phyloP scores from a whole-genome alignment of 148 eudicot species.

The Heliamphora exappendiculata region DNA sequence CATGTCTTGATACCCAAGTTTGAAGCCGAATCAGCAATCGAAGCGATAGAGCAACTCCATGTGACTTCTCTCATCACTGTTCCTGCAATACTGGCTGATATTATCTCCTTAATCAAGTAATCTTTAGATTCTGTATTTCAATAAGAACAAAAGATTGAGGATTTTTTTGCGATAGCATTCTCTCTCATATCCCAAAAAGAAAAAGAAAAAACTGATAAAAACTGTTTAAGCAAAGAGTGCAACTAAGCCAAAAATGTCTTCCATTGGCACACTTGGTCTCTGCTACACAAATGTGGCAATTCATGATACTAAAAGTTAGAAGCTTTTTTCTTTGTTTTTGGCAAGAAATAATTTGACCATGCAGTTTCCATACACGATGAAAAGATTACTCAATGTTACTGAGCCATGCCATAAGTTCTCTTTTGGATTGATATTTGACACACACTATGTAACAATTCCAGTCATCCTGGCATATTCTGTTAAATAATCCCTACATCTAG shows the following conservation, averaged over 20 bases:
- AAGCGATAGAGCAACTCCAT: conserved; percentile 46
- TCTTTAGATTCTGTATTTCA: background rate
- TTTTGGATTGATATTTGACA: background rate
- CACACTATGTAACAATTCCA: background rate
- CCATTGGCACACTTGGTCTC: background rate
- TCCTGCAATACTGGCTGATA: conserved; percentile 81
- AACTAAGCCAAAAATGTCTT: background rate
- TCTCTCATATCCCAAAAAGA: no score
- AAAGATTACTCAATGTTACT: background rate
- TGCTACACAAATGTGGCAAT: background rate
- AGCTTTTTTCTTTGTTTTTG: no score
- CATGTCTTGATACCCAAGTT: conserved; percentile 83
- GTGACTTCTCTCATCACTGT: conserved; percentile 85
- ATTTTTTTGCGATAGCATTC: background rate
- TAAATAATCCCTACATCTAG: background rate
- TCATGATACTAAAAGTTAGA: no score
- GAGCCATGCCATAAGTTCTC: background rate
- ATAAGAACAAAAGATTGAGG: background rate
- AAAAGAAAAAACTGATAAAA: background rate
- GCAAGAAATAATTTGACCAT: no score
- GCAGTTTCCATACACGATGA: no score
- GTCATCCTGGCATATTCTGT: background rate
- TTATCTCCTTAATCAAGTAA: conserved; percentile 60
- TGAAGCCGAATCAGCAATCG: conserved; percentile 54
- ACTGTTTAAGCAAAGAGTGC: no score